Evolutionary conservation across 2,329 filamentous ascomycete species (phyloP).

Genomic region (Venturiaceae sp.): DNA sequence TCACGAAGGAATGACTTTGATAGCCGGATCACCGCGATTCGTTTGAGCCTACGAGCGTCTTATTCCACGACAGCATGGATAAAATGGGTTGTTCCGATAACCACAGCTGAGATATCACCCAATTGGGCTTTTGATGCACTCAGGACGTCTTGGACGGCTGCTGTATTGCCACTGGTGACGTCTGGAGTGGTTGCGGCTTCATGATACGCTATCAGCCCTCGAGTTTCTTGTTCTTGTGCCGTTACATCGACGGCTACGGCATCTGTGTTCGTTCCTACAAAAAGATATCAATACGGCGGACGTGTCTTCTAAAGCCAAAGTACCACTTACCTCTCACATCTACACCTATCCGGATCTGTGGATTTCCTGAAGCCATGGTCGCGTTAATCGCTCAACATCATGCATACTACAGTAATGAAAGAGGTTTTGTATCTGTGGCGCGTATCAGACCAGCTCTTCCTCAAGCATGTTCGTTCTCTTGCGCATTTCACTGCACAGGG

Average conservation of each 20-base stretch:
- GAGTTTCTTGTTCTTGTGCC: slow-evolving; percentile 14
- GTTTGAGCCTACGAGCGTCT: slow-evolving; percentile 38
- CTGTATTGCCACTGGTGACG: slow-evolving; percentile 25
- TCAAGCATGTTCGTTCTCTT: not conserved
- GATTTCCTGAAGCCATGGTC: not conserved
- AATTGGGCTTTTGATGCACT: slow-evolving; percentile 19
- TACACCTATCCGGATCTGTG: slow-evolving; percentile 29
- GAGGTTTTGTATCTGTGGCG: not conserved
- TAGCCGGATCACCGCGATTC: slow-evolving; percentile 43
- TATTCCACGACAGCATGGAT: slow-evolving; percentile 42
- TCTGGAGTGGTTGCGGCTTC: slow-evolving; percentile 27
- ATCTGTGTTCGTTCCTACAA: slow-evolving; percentile 22
- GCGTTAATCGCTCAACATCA: not conserved
- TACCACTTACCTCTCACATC: slow-evolving; percentile 29
- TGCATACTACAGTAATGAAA: not conserved
- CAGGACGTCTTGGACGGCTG: slow-evolving; percentile 25
- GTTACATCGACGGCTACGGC: slow-evolving; percentile 21
- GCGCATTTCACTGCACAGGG: not conserved
- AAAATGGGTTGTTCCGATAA: slow-evolving; percentile 43
- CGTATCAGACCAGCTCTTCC: not conserved
- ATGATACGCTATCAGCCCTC: slow-evolving; percentile 22
- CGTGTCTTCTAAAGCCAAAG: not conserved
- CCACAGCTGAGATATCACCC: slow-evolving; percentile 31
- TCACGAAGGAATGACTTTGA: slow-evolving; percentile 38
- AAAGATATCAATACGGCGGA: not conserved